These are phyloP conservation scores for Calonectria pteridis DNA, from an alignment of 2,329 filamentous ascomycete genomes.

Conservation along the genomic window DNA sequence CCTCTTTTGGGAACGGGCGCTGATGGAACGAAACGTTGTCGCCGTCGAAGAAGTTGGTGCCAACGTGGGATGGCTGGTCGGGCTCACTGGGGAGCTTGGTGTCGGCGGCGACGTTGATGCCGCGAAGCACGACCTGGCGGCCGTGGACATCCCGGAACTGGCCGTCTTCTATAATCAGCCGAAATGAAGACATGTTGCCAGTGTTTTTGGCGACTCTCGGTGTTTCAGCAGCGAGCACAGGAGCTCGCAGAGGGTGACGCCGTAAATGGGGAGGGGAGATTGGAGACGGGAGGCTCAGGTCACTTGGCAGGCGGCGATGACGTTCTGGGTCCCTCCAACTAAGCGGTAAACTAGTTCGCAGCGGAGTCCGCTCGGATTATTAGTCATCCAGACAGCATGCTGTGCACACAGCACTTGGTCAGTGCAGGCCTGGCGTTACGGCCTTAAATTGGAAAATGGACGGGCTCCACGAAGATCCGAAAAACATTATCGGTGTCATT, in stretches of 20 bases:
- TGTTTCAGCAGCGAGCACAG: conserved; percentile 3
- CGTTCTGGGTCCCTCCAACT: conserved; percentile 34
- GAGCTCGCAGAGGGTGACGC: conserved; percentile 5
- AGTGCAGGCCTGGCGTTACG: background rate
- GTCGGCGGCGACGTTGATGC: conserved; percentile 94
- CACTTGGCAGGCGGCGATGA: conserved; percentile 35
- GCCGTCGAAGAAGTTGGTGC: conserved; percentile 88
- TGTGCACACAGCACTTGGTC: background rate
- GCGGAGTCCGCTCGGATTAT: conserved; percentile 23
- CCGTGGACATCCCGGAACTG: conserved; percentile 86
- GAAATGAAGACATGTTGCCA: conserved; percentile 75
- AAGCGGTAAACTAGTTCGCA: conserved; percentile 16
- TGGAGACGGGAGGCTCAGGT: conserved; percentile 29
- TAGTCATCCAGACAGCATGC: conserved; percentile 33
- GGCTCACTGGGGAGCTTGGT: conserved; percentile 89
- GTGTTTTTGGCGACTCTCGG: background rate
- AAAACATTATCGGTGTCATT: background rate
- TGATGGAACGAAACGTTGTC: conserved; percentile 91
- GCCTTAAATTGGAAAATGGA: background rate
- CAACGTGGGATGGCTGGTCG: conserved; percentile 82
- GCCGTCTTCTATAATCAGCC: conserved; percentile 86
- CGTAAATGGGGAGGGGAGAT: conserved; percentile 27
- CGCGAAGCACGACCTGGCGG: conserved; percentile 88
- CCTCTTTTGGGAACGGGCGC: conserved; percentile 84
- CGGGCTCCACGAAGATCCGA: background rate